Percentiles rank a stretch among this genome's conserved stretches.
phyloP scores from a whole-genome alignment of 495 filamentous ascomycete species.

The Penicillium subrubescens region DNA sequence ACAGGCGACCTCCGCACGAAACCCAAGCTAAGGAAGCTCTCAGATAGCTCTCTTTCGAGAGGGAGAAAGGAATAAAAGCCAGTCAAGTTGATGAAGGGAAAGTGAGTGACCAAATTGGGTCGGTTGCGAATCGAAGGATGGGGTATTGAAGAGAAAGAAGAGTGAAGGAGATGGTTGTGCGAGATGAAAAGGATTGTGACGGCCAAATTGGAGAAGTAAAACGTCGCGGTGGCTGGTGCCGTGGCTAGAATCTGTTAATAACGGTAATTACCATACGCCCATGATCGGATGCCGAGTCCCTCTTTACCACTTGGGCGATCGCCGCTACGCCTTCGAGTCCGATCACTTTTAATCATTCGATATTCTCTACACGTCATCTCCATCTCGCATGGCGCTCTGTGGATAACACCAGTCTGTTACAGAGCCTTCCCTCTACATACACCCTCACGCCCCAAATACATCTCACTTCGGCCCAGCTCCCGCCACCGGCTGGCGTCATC shows the following conservation, averaged over 20 bases:
- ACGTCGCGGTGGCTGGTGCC: slow-evolving; percentile 26
- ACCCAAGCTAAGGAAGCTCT: slow-evolving; percentile 32
- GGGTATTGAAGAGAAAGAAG: slow-evolving; percentile 24
- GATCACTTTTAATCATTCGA: neutral
- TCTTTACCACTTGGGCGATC: neutral
- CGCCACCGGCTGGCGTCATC: slow-evolving; percentile 5
- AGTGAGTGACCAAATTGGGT: slow-evolving; percentile 8
- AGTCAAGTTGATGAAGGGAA: neutral
- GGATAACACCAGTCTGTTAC: neutral
- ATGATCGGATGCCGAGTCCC: neutral
- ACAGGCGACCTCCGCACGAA: slow-evolving; percentile 35
- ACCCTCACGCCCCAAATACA: neutral
- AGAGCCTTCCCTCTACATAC: neutral
- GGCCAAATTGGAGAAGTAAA: slow-evolving; percentile 24
- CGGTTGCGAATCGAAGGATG: slow-evolving; percentile 12
- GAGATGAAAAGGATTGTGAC: slow-evolving; percentile 7
- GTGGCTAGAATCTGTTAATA: neutral
- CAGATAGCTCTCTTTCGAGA: slow-evolving; percentile 46
- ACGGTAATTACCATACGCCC: slow-evolving; percentile 1
- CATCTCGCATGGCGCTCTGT: slow-evolving; percentile 1
- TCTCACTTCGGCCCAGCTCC: neutral
- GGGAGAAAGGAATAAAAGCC: slow-evolving; percentile 32
- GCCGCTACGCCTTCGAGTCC: neutral
- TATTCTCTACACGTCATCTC: neutral
- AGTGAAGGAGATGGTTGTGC: slow-evolving; percentile 2